A percentile compares a stretch with the other conserved stretches of the same genome.
Conservation (phyloP, 257 asterid genomes). For the Ocimum tenuiflorum region DNA sequence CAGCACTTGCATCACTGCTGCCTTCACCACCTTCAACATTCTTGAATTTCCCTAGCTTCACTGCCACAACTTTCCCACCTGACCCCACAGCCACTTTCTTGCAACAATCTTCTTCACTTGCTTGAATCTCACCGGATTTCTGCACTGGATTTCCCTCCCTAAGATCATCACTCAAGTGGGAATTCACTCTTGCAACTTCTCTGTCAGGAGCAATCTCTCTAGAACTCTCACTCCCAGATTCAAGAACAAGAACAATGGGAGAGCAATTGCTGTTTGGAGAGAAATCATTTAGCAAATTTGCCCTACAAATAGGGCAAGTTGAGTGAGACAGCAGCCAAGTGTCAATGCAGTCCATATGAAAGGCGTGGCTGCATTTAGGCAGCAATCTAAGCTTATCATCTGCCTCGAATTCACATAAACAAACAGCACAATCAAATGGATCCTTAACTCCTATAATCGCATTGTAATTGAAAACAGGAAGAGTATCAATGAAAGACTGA, state of each 20-base stretch:
- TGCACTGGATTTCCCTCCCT: constrained; percentile 16
- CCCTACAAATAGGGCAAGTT: constrained; percentile 94
- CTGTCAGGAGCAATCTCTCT: constrained; percentile 44
- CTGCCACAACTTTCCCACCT: constrained; percentile 58
- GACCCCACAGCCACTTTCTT: constrained; percentile 3
- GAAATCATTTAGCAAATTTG: constrained; percentile 57
- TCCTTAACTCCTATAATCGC: constrained; percentile 81
- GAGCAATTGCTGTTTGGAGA: constrained; percentile 30
- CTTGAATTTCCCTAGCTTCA: constrained; percentile 80
- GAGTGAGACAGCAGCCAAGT: constrained; percentile 95
- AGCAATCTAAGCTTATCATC: constrained; percentile 74
- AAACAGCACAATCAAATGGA: constrained; percentile 93
- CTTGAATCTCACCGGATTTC: constrained; percentile 50
- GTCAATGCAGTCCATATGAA: constrained; percentile 91
- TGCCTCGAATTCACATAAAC: constrained; percentile 76
- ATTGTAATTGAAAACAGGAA: constrained; percentile 71
- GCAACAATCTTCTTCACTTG: constrained; percentile 25
- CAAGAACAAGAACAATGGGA: constrained; percentile 72
- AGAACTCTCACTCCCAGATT: constrained; percentile 73
- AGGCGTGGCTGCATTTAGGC: constrained; percentile 93
- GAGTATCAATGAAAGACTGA: constrained; percentile 81
- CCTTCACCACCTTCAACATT: constrained; percentile 48
- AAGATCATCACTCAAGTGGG: constrained; percentile 42
- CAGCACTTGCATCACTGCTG: constrained; percentile 24
- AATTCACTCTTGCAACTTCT: constrained; percentile 39